phyloP scores from a whole-genome alignment of 768 basidiomycete species.

The Crassisporium funariophilum region DNA sequence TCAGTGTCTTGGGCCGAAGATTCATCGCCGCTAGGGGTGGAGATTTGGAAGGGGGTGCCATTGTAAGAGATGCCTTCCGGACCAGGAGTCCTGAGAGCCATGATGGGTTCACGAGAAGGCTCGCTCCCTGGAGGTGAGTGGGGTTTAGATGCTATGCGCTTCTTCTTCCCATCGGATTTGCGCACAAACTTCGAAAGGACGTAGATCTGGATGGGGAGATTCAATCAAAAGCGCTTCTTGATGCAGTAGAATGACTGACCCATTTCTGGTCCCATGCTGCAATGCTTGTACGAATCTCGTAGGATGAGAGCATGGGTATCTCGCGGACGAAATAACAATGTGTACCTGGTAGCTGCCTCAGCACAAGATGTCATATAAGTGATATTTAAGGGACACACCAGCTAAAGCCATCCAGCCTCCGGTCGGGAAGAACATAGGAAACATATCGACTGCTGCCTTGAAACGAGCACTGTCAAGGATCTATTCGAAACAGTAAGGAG shows the following conservation, averaged over 20 bases:
- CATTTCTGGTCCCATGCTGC: conserved; percentile 80
- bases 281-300: conserved; percentile 60
- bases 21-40: conserved; percentile 7
- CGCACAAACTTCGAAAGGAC: conserved; percentile 65
- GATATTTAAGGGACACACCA: conserved; percentile 40
- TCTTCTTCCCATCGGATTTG: conserved; percentile 41
- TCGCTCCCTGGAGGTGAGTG: conserved; percentile 5
- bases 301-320: conserved; percentile 61
- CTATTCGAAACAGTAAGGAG: conserved; percentile 18
- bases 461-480: conserved; percentile 51
- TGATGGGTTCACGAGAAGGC: conserved; percentile 9
- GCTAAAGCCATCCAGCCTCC: conserved; percentile 67
- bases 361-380: neutral
- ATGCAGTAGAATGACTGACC: conserved; percentile 42
- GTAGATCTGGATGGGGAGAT: conserved; percentile 50
- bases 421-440: conserved; percentile 57
- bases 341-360: conserved; percentile 43
- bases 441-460: conserved; percentile 47
- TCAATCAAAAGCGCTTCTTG: neutral
- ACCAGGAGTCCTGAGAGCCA: conserved; percentile 39
- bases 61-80: conserved; percentile 27
- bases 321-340: conserved; percentile 72
- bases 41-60: conserved; percentile 23
- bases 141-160: conserved; percentile 5
- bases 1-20: conserved; percentile 21